A percentile compares a stretch with the other conserved stretches of the same genome.
These are phyloP conservation scores for Nakazawaea wyomingensis DNA, from an alignment of 805 yeast species.

Conservation along the genomic window DNA sequence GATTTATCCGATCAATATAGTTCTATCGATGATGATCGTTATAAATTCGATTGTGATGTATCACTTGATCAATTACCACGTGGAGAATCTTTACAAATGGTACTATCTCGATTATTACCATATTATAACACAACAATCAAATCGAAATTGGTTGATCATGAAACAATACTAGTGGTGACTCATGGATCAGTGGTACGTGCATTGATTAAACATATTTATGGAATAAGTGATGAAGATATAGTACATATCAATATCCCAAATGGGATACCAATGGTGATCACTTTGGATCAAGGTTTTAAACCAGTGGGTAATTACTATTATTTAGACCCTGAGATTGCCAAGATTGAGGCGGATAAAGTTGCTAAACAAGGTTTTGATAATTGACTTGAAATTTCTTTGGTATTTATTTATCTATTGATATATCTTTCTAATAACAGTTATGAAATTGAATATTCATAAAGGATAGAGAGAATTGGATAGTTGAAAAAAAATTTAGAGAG, in stretches of 20 bases:
- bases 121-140: constrained; percentile 50
- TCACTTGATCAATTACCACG: constrained; percentile 52
- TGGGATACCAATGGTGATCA: constrained; percentile 73
- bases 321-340: constrained; percentile 77
- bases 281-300: constrained; percentile 46
- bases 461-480: too few species aligned
- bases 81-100: constrained; percentile 73
- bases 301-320: constrained; percentile 55
- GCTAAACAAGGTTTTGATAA: constrained; percentile 62
- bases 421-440: too few species aligned
- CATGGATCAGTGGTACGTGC: constrained; percentile 84
- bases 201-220: constrained; percentile 61
- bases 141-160: constrained; percentile 39
- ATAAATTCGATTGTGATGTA: constrained; percentile 37
- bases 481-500: too few species aligned
- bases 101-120: constrained; percentile 59
- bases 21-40: constrained; percentile 33
- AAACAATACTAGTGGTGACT: constrained; percentile 64
- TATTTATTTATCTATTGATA: too few species aligned
- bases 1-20: constrained; percentile 33
- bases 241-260: constrained; percentile 76
- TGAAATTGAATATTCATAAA: too few species aligned
- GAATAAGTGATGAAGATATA: constrained; percentile 61
- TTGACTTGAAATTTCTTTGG: not conserved
- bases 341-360: constrained; percentile 72